Evolutionary conservation across 176 grass and related monocot genomes (phyloP).

Genomic region (Bromus sterilis): DNA sequence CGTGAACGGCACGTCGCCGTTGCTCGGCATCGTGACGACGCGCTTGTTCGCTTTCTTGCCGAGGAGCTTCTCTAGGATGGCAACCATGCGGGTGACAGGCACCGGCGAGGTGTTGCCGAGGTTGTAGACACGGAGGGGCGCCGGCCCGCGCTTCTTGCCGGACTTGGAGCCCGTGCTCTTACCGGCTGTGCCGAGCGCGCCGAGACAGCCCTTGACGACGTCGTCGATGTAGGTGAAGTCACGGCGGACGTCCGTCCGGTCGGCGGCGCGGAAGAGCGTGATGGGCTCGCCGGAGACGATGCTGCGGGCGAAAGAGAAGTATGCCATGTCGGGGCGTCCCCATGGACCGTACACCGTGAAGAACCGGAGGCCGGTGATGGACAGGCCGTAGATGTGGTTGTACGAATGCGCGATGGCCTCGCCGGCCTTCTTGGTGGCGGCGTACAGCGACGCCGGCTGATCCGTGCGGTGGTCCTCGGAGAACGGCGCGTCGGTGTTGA

Average conservation of each 20-base stretch:
- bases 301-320: constrained; percentile 77
- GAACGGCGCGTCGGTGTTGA: constrained; percentile 71
- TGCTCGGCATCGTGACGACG: constrained; percentile 71
- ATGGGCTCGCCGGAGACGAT: constrained; percentile 76
- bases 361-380: constrained; percentile 88
- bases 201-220: constrained; percentile 74
- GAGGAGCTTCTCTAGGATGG: constrained; percentile 76
- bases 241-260: constrained; percentile 50
- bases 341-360: constrained; percentile 98
- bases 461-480: constrained; percentile 95
- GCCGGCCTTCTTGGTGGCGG: constrained; percentile 96
- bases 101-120: constrained; percentile 92
- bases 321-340: constrained; percentile 99
- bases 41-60: constrained; percentile 87
- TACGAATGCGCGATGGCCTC: constrained; percentile 96
- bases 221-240: constrained; percentile 99
- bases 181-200: constrained; percentile 73
- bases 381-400: constrained; percentile 98
- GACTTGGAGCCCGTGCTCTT: constrained; percentile 65
- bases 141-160: constrained; percentile 47
- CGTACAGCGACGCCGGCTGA: constrained; percentile 79
- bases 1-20: constrained; percentile 93
- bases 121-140: constrained; percentile 83
- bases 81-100: constrained; percentile 73
- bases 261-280: constrained; percentile 61